Evolutionary conservation across 2,329 filamentous ascomycete genomes (phyloP), one percentile per base, ranked within the genome.

Genomic region (Dactylellina cionopaga): DNA sequence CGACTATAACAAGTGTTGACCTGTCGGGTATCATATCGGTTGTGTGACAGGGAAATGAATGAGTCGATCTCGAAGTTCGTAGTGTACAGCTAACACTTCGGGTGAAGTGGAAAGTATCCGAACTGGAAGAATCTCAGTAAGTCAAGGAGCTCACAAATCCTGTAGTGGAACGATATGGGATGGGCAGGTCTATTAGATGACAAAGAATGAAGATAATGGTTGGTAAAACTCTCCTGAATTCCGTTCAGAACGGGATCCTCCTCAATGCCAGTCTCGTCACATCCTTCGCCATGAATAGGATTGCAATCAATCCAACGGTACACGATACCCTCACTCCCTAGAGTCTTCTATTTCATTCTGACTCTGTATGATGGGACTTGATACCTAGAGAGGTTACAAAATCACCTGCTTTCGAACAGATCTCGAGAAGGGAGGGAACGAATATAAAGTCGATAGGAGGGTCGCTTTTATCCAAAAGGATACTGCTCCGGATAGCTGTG

Each of bases 271-370:
- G 5, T 19, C 44, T 65, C 25, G 17, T 33, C 5, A 11, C 17
- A 2, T 13, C 60, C 11, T 65, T 65, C 24, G 33, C 49, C 11
- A 65, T 35, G 25, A 44, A 56, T 33, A 65, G 49, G 11, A 35
- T 65, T 29, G 17, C 60, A 5, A 65, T 65, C 9, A 65, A 65
- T 25, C 60, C 60, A 46, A 65, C 46, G 31, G 60, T 56, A 49
- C n/a, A n/a, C 13, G 5, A 2, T 3, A 19, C 3, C 15, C 15
- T 4, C 39, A 11, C 22, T 33, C 15, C 22, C 15, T 22, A 24
- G 15, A 7, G 1, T 49, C n/a, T 31, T 19, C 5, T n/a, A 17
- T 19, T 5, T 2, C 9, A 6, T 5, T 15, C 11, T 9, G 13
- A 9, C 17, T 19, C 24, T 17, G 9, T 5, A 25, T 15, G 17